Conservation (phyloP, 1,139 yeast genomes). For the Taiozyma sp. region DNA sequence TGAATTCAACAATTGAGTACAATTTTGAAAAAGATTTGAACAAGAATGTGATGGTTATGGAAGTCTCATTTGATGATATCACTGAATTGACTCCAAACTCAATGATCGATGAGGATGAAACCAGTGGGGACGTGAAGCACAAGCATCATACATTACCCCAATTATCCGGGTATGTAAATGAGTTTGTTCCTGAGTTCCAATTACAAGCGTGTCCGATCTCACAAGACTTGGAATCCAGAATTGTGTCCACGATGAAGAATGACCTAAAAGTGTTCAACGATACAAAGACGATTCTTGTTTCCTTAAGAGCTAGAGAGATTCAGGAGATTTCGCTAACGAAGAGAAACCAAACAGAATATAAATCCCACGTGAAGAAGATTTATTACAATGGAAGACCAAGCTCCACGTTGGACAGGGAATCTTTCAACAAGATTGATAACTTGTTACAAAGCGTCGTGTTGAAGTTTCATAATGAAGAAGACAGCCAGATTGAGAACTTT, state of each 20-base stretch:
- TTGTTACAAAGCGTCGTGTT: neutral
- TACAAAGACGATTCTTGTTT: conserved; percentile 32
- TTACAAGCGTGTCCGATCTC: conserved; percentile 35
- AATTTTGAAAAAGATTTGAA: neutral
- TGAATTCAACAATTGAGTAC: conserved; percentile 6
- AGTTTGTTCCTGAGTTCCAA: conserved; percentile 27
- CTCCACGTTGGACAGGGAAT: neutral
- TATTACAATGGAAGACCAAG: conserved; percentile 4
- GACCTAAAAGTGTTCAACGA: conserved; percentile 33
- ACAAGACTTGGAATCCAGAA: conserved; percentile 47
- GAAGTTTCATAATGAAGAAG: conserved; percentile 6
- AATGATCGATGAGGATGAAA: neutral
- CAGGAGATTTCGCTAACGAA: conserved; percentile 42
- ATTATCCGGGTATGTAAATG: conserved; percentile 21
- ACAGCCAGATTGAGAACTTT: conserved; percentile 9
- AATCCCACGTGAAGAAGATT: conserved; percentile 1
- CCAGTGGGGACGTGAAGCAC: neutral
- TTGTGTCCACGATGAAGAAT: conserved; percentile 48
- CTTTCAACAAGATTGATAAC: neutral
- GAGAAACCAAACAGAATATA: conserved; percentile 8
- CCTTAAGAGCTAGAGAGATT: conserved; percentile 53
- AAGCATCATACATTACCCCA: conserved; percentile 15
- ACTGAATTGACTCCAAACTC: neutral
- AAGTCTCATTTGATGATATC: conserved; percentile 10
- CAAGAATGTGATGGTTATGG: neutral